phyloP scores from a whole-genome alignment of 1,284 basidiomycete species.

The Cryptococcus neoformans region DNA sequence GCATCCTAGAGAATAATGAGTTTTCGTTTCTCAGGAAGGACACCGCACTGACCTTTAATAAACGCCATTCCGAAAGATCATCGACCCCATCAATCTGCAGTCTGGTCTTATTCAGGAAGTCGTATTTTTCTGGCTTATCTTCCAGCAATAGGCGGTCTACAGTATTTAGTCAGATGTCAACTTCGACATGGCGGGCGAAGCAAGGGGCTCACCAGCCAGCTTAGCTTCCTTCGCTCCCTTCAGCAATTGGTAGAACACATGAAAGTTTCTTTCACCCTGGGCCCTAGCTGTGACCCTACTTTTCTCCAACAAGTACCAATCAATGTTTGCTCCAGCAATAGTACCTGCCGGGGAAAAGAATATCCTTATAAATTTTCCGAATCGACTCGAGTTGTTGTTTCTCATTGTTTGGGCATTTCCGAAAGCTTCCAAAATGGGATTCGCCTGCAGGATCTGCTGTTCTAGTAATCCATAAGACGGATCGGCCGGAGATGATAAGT shows the following conservation, averaged over 20 bases:
- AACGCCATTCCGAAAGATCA: conserved; percentile 82
- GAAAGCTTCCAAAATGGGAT: conserved; percentile 96
- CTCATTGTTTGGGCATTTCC: conserved; percentile 98
- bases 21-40: conserved; percentile 8
- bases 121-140: conserved; percentile 75
- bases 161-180: neutral
- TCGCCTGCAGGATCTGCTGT: conserved; percentile 95
- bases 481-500: conserved; percentile 50
- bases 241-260: conserved; percentile 92
- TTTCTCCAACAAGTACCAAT: conserved; percentile 99
- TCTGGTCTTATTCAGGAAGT: conserved; percentile 85
- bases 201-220: conserved; percentile 59
- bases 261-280: conserved; percentile 88
- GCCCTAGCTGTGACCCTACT: conserved; percentile 88
- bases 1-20: conserved; percentile 25
- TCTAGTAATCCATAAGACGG: conserved; percentile 82
- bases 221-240: conserved; percentile 61
- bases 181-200: too few relatives aligned
- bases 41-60: conserved; percentile 59
- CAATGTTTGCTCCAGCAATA: conserved; percentile 96
- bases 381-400: conserved; percentile 99
- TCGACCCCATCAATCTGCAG: conserved; percentile 93
- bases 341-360: conserved; percentile 91
- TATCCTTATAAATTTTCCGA: conserved; percentile 93
- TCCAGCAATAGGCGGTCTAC: conserved; percentile 73